Conservation (phyloP, 805 yeast genomes). For the Nakazawaea holstii region DNA sequence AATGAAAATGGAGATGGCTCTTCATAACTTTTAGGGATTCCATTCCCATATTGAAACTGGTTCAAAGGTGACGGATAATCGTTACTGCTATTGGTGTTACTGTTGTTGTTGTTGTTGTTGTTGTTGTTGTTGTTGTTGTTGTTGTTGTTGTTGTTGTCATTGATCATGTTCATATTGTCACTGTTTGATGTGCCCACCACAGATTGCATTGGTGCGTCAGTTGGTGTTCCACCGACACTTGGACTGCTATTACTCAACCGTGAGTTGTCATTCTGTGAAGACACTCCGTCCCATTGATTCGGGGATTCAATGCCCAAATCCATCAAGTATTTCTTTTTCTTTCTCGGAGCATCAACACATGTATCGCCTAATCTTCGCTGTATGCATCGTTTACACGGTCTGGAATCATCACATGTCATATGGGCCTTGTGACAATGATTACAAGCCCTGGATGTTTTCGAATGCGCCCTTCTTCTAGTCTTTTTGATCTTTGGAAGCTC, state of each 20-base stretch:
- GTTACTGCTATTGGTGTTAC: neutral
- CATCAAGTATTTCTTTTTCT: conserved; percentile 72
- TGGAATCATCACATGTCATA: conserved; percentile 74
- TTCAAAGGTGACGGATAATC: conserved; percentile 4
- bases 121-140: neutral
- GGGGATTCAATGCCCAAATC: conserved; percentile 40
- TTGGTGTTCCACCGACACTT: neutral
- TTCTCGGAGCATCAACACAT: conserved; percentile 88
- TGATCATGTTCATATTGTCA: no score
- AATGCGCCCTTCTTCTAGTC: conserved; percentile 29
- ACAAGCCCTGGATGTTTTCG: conserved; percentile 84
- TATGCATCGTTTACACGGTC: conserved; percentile 70
- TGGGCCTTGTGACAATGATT: conserved; percentile 88
- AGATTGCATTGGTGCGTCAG: neutral
- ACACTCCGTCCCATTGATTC: neutral
- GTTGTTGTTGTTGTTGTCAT: neutral
- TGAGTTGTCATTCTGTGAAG: neutral
- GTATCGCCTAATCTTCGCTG: conserved; percentile 59
- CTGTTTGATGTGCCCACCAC: neutral
- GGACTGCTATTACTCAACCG: neutral
- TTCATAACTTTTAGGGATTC: neutral
- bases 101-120: neutral
- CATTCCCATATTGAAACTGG: conserved; percentile 5
- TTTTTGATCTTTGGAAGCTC: conserved; percentile 3
- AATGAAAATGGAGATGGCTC: neutral